Conservation (phyloP, 164 flowering plant genomes). For the Magnolia sinica region DNA sequence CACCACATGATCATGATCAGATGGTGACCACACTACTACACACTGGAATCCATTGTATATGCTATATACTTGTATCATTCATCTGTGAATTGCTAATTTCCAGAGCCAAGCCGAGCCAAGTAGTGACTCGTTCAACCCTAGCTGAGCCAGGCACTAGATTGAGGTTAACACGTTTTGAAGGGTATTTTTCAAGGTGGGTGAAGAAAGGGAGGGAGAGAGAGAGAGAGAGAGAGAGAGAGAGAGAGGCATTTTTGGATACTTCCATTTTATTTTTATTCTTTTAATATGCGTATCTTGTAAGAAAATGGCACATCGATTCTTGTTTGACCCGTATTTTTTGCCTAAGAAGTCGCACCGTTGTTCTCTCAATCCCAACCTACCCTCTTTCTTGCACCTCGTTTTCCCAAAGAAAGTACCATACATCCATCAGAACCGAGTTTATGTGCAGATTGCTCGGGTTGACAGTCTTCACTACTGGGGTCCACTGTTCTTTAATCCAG, state of each 20-base stretch:
- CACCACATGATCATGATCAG: background rate
- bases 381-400: background rate
- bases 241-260: background rate
- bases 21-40: background rate
- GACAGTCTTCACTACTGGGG: no score
- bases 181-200: background rate
- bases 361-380: slow-evolving; percentile 9
- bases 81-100: no score
- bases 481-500: no score
- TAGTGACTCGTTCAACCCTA: background rate
- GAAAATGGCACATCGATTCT: slow-evolving; percentile 16
- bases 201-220: background rate
- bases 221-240: background rate
- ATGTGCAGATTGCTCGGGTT: no score
- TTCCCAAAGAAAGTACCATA: background rate
- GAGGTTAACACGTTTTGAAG: background rate
- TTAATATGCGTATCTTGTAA: slow-evolving; percentile 10
- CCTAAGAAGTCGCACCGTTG: slow-evolving; percentile 19
- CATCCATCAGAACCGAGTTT: background rate
- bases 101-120: background rate
- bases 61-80: no score
- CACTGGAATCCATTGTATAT: background rate
- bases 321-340: slow-evolving; percentile 32
- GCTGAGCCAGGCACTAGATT: background rate
- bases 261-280: background rate